These are phyloP conservation scores for Penicillium sclerotiorum DNA, from an alignment of 2,329 filamentous ascomycete genomes.

Conservation along the genomic window DNA sequence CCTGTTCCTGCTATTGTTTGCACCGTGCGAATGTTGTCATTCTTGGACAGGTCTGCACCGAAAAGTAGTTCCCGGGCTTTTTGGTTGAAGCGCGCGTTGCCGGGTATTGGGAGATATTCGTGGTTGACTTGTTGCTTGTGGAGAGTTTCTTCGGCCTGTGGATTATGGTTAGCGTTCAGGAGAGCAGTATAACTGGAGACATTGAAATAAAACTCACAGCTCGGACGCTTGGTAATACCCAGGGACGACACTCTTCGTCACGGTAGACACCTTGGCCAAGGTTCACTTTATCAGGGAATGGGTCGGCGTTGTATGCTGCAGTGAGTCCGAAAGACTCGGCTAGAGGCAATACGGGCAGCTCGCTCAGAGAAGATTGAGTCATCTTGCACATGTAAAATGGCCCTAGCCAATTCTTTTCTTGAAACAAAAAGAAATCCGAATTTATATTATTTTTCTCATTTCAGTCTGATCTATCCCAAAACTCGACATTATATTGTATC, in stretches of 20 bases:
- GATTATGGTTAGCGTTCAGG: background rate
- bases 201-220: conserved; percentile 19
- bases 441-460: no score
- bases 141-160: conserved; percentile 57
- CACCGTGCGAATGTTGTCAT: conserved; percentile 61
- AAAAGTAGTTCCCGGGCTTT: conserved; percentile 58
- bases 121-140: conserved; percentile 66
- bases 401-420: no score
- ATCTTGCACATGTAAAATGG: no score
- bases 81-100: conserved; percentile 73
- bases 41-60: conserved; percentile 32
- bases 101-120: conserved; percentile 90
- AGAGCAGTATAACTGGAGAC: background rate
- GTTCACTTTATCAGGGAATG: conserved; percentile 39
- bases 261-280: conserved; percentile 46
- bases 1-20: conserved; percentile 95
- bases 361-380: background rate
- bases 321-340: conserved; percentile 25
- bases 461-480: no score
- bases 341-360: background rate
- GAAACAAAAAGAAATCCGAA: no score
- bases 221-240: conserved; percentile 41
- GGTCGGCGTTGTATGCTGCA: conserved; percentile 20
- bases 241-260: conserved; percentile 40
- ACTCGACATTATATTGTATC: background rate